Evolutionary conservation across 495 filamentous ascomycete species (phyloP).

Genomic region (Podospora sp.): DNA sequence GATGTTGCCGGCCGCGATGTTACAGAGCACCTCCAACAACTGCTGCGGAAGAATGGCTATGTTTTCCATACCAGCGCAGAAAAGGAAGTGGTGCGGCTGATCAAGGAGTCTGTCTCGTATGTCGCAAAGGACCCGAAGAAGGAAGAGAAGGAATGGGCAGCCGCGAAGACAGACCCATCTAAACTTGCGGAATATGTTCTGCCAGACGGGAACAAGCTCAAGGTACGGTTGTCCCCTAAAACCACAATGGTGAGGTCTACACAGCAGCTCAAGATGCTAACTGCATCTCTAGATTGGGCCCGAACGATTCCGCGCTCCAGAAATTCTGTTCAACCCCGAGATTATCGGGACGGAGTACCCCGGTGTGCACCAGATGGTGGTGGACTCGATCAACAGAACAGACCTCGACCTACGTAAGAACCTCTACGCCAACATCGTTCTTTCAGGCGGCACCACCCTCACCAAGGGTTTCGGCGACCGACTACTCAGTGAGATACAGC

Average conservation of each 20-base stretch:
- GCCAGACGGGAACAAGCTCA: slow-evolving; percentile 90
- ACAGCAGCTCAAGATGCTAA: not conserved
- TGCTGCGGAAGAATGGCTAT: slow-evolving; percentile 89
- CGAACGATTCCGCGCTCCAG: slow-evolving; percentile 92
- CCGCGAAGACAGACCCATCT: slow-evolving; percentile 59
- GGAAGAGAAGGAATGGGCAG: slow-evolving; percentile 95
- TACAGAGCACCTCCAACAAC: slow-evolving; percentile 89
- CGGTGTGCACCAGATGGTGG: slow-evolving; percentile 95
- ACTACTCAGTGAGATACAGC: slow-evolving; percentile 86
- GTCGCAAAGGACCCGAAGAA: slow-evolving; percentile 87
- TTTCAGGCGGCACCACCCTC: slow-evolving; percentile 92
- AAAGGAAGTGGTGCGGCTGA: slow-evolving; percentile 94
- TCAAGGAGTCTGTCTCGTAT: slow-evolving; percentile 94
- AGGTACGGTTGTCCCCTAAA: slow-evolving; percentile 54
- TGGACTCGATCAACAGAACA: slow-evolving; percentile 94
- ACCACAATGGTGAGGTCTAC: not conserved
- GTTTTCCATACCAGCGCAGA: slow-evolving; percentile 97
- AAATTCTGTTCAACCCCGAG: slow-evolving; percentile 97
- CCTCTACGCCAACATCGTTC: slow-evolving; percentile 93
- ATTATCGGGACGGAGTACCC: slow-evolving; percentile 97
- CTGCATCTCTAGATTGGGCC: slow-evolving; percentile 66
- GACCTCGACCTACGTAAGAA: slow-evolving; percentile 95
- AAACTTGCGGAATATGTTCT: slow-evolving; percentile 85
- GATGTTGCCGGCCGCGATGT: slow-evolving; percentile 98
- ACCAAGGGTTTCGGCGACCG: slow-evolving; percentile 90